A percentile compares a stretch with the other conserved stretches of the same genome.
Conservation (phyloP, 768 basidiomycete species). For the Cytidiella melzeri region DNA sequence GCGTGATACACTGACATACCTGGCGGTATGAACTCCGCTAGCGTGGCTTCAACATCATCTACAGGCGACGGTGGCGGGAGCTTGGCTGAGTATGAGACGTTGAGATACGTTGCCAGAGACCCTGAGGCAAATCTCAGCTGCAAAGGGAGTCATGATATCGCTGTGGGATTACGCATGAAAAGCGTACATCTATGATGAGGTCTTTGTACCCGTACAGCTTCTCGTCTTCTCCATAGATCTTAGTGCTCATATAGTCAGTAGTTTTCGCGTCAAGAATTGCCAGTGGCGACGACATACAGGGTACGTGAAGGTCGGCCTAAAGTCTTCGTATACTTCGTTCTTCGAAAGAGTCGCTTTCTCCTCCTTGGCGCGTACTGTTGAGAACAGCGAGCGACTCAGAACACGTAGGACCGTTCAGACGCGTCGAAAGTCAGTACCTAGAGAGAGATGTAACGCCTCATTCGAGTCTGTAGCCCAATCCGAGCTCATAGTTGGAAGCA, state of each 20-base stretch:
- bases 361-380: constrained; percentile 59
- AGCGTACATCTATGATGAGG: constrained; percentile 68
- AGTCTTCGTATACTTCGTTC: constrained; percentile 57
- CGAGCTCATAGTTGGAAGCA: constrained; percentile 17
- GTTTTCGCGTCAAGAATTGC: background rate
- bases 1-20: constrained; percentile 34
- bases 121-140: constrained; percentile 88
- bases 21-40: constrained; percentile 72
- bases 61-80: constrained; percentile 62
- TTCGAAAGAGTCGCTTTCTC: constrained; percentile 54
- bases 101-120: constrained; percentile 71
- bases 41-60: constrained; percentile 79
- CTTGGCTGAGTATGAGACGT: constrained; percentile 60
- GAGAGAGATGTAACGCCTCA: constrained; percentile 65
- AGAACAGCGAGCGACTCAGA: constrained; percentile 1
- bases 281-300: constrained; percentile 66
- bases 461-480: constrained; percentile 82
- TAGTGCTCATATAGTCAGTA: background rate
- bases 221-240: constrained; percentile 97
- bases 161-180: background rate
- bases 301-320: constrained; percentile 91
- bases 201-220: constrained; percentile 92
- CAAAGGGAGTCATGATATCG: background rate
- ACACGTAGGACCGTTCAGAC: constrained; percentile 5
- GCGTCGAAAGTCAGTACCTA: constrained; percentile 44